Evolutionary conservation across 805 yeast species (phyloP), one percentile per base, ranked within the genome.

Genomic region (Zygotorulaspora chibaensis): DNA sequence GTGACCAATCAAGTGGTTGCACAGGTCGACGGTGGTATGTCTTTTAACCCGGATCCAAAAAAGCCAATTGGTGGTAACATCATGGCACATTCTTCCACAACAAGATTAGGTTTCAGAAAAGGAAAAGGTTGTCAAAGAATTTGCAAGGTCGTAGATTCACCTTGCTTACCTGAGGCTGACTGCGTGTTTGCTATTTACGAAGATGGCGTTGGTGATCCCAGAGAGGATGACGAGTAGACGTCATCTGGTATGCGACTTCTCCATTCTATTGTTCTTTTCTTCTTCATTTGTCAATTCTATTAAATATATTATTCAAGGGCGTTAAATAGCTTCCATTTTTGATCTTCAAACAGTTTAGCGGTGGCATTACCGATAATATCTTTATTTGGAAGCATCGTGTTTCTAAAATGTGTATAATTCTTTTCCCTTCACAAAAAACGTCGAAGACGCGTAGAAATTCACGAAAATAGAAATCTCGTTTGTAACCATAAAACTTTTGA

Each of bases 41-140:
- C 79, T 23, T 90, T 82, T 65, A 89, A 90, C 57, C 96, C 96
- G 1, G 99, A 93, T 66, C 97, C 98, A 12, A 93, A 93, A 66
- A 93, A 93, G 66, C 99, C 99, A 13, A 91, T 93, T 55, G 99
- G 99, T 51, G 99, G 99, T 58, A 91, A 93, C 62, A 93, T 93
- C 57, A 84, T 93, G 65, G 99, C 98, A 0, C 99, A 93, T 66
- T 83, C 96, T 15, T 89, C 97, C 2, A 91, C 98, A 5, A 93
- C 99, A 2, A 78, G 99, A 59, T 75, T 93, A 48, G 84, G 86
- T 45, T 82, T 93, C 65, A 85, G 84, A 61, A 93, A 93, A 69
- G 96, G 96, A 43, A 80, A 83, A 58, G 97, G 85, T 13, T 95
- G 88, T 55, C 90, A 87, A 61, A 83, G 99, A 73, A 82, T 87